Evolutionary conservation across 1,284 basidiomycete genomes (phyloP).

Genomic region (Sanghuangporus baumii): DNA sequence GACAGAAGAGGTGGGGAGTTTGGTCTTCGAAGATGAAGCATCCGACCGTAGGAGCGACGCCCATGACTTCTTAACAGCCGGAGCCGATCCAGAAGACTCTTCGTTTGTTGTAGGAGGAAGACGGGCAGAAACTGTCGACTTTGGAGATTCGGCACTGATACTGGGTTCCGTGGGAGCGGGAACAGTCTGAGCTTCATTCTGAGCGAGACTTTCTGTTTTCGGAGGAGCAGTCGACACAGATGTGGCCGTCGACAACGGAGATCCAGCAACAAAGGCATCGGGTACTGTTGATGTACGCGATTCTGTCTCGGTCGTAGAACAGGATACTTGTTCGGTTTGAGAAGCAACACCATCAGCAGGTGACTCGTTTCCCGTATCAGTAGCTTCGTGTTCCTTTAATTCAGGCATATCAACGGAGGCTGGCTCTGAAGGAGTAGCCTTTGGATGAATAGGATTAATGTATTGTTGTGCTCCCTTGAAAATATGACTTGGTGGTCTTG

Average conservation of each 20-base stretch:
- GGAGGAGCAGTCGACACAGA: constrained; percentile 39
- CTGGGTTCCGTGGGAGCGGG: constrained; percentile 14
- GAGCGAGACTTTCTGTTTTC: constrained; percentile 13
- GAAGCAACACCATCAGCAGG: not conserved
- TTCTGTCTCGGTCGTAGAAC: constrained; percentile 34
- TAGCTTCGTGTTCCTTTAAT: not conserved
- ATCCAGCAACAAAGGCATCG: constrained; percentile 45
- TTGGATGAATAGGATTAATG: not conserved
- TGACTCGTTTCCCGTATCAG: not conserved
- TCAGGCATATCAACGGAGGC: too few species aligned
- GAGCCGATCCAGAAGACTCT: constrained; percentile 27
- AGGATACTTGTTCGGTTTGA: constrained; percentile 5
- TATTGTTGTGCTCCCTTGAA: constrained; percentile 9
- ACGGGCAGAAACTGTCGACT: constrained; percentile 18
- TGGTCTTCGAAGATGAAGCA: constrained; percentile 34
- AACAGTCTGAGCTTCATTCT: constrained; percentile 8
- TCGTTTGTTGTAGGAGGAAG: constrained; percentile 25
- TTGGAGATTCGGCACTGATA: constrained; percentile 9
- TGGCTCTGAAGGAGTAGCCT: not conserved
- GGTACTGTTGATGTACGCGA: constrained; percentile 36
- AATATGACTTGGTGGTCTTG: constrained; percentile 14
- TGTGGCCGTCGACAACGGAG: constrained; percentile 55
- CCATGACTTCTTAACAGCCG: constrained; percentile 61
- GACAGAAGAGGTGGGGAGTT: constrained; percentile 57
- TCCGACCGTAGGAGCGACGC: constrained; percentile 61